These are phyloP conservation scores for Blastobotrys arbuscula DNA, from an alignment of 1,139 yeast genomes.

Conservation along the genomic window DNA sequence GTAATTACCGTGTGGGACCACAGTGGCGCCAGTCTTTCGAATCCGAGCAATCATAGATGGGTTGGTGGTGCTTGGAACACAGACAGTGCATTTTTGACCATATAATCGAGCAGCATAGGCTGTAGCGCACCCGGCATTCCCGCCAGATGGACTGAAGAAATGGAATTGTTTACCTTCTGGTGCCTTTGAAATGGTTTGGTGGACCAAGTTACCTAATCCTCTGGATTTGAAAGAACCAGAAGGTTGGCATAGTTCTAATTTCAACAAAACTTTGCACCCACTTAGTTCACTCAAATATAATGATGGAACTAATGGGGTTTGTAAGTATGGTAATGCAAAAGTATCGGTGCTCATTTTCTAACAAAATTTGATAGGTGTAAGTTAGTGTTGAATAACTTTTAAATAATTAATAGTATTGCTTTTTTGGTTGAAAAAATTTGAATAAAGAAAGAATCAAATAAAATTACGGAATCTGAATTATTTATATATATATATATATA, in stretches of 20 bases:
- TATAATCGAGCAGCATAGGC: conserved; percentile 49
- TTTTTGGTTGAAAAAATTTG: too few relatives aligned
- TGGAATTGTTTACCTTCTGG: conserved; percentile 35
- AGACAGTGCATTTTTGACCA: conserved; percentile 53
- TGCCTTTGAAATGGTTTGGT: conserved; percentile 24
- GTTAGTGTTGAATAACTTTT: too few relatives aligned
- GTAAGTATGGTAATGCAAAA: conserved; percentile 27
- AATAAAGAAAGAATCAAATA: too few relatives aligned
- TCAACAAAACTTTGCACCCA: conserved; percentile 44
- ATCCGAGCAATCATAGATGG: conserved; percentile 41
- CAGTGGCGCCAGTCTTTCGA: conserved; percentile 48
- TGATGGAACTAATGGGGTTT: conserved; percentile 33
- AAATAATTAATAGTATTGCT: too few relatives aligned
- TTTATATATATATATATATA: too few relatives aligned
- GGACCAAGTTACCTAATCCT: conserved; percentile 35
- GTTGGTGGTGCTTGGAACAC: conserved; percentile 50
- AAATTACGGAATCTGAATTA: too few relatives aligned
- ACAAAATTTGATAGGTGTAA: too few relatives aligned
- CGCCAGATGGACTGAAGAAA: conserved; percentile 69
- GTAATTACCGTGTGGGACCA: conserved; percentile 49
- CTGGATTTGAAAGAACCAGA: conserved; percentile 67
- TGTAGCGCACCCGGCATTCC: conserved; percentile 75
- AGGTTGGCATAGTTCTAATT: conserved; percentile 62
- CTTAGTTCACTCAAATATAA: conserved; percentile 27
- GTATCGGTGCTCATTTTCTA: conserved; percentile 9